These are phyloP conservation scores for Kluyveromyces sp. DNA, from an alignment of 1,139 yeast species.

Conservation along the genomic window DNA sequence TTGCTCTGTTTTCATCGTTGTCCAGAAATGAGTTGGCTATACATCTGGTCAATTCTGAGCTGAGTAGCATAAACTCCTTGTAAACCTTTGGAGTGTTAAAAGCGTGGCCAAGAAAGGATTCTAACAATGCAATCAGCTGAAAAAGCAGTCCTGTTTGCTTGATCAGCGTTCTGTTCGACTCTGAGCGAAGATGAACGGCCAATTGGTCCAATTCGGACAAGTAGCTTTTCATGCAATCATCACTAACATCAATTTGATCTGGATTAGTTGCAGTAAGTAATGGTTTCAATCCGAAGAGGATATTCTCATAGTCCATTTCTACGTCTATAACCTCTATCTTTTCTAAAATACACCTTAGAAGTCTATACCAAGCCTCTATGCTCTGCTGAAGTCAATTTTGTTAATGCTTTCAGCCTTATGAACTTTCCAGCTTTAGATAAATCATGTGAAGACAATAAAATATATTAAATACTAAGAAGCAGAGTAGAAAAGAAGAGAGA, in stretches of 20 bases:
- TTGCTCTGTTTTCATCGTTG: constrained; percentile 25
- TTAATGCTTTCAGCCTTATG: no score
- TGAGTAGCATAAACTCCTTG: constrained; percentile 15
- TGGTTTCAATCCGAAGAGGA: constrained; percentile 28
- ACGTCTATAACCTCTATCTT: neutral
- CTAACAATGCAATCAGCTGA: constrained; percentile 16
- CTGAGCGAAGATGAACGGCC: constrained; percentile 28
- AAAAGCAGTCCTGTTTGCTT: constrained; percentile 25
- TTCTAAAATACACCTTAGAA: no score
- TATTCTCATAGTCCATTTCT: constrained; percentile 31
- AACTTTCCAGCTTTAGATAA: no score
- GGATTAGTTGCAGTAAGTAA: constrained; percentile 18
- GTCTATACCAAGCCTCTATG: no score
- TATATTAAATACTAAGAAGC: no score
- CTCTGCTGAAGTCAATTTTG: no score
- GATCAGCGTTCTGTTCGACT: constrained; percentile 25
- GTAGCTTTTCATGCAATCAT: constrained; percentile 15
- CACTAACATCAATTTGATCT: constrained; percentile 16
- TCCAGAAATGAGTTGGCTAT: constrained; percentile 30
- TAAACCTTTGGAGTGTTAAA: constrained; percentile 10
- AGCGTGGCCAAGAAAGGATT: constrained; percentile 13
- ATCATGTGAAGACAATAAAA: neutral
- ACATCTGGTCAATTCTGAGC: constrained; percentile 28
- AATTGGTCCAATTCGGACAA: constrained; percentile 24
- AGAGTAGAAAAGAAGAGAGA: no score